phyloP scores from a whole-genome alignment of 495 filamentous ascomycete genomes.

The Tuber indicum region DNA sequence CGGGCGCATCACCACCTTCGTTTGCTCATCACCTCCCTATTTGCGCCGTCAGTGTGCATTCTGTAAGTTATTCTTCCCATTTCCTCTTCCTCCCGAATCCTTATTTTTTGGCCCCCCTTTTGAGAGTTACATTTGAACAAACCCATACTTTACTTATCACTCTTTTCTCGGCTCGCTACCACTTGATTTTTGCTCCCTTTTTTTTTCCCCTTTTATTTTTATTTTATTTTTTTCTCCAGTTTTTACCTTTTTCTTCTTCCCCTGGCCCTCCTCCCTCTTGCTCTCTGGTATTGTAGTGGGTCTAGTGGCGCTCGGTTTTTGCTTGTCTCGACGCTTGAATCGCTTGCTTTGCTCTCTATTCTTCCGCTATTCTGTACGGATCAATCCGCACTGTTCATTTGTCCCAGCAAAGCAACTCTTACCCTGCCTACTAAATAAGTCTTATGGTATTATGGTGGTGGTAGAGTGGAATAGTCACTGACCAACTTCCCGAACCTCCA shows the following conservation, averaged over 20 bases:
- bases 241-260: slow-evolving; percentile 11
- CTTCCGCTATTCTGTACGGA: slow-evolving; percentile 9
- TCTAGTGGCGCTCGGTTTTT: neutral
- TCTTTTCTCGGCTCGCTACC: slow-evolving; percentile 3
- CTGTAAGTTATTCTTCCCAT: slow-evolving; percentile 2
- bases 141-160: neutral
- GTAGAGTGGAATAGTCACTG: slow-evolving; percentile 25
- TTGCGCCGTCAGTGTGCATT: slow-evolving; percentile 3
- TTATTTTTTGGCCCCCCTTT: slow-evolving; percentile 8
- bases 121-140: neutral
- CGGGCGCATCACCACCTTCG: slow-evolving; percentile 3
- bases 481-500: slow-evolving; percentile 16
- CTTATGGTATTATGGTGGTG: neutral
- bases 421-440: slow-evolving; percentile 28
- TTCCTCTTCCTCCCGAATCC: neutral
- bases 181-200: slow-evolving; percentile 13
- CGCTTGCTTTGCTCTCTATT: slow-evolving; percentile 10
- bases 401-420: slow-evolving; percentile 30
- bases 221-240: neutral
- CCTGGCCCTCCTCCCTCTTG: neutral
- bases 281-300: neutral
- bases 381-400: slow-evolving; percentile 16
- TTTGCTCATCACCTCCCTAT: neutral
- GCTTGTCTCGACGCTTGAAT: slow-evolving; percentile 14
- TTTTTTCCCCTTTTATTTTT: neutral